Evolutionary conservation across 176 grass and related monocot species (phyloP).

Genomic region (Rhynchospora pubera): DNA sequence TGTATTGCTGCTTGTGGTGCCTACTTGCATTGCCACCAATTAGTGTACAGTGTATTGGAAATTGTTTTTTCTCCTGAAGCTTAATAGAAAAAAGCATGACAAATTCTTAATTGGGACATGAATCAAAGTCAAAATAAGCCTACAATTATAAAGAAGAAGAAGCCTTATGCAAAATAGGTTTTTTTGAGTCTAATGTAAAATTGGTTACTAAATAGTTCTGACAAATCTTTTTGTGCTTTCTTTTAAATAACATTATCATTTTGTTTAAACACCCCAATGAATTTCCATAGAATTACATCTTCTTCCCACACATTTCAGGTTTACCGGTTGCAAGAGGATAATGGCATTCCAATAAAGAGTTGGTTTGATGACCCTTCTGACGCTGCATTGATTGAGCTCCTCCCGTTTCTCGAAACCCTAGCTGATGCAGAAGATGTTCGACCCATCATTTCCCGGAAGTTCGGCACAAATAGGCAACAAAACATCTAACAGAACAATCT

Average conservation of each 20-base stretch:
- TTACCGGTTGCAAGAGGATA: conserved; percentile 90
- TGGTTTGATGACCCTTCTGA: conserved; percentile 89
- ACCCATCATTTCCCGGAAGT: conserved; percentile 65
- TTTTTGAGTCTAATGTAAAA: not conserved
- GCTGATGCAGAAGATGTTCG: conserved; percentile 72
- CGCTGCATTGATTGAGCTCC: conserved; percentile 62
- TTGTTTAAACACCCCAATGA: no score
- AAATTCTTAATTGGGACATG: not conserved
- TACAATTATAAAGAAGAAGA: not conserved
- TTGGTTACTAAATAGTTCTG: not conserved
- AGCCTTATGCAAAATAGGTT: not conserved
- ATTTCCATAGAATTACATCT: not conserved
- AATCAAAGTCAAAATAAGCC: not conserved
- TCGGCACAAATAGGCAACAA: conserved; percentile 38
- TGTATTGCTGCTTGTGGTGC: not conserved
- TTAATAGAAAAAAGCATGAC: not conserved
- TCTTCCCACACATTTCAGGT: conserved; percentile 35
- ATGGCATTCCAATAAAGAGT: conserved; percentile 95
- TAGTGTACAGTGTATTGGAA: not conserved
- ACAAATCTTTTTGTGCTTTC: not conserved
- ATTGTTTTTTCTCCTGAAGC: not conserved
- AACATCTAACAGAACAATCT: conserved; percentile 22
- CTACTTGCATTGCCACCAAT: not conserved
- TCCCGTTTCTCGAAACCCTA: conserved; percentile 80
- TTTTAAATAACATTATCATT: not conserved